phyloP scores from a whole-genome alignment of 169 alveolate genomes.

The Haemoproteus tartakovskyi region DNA sequence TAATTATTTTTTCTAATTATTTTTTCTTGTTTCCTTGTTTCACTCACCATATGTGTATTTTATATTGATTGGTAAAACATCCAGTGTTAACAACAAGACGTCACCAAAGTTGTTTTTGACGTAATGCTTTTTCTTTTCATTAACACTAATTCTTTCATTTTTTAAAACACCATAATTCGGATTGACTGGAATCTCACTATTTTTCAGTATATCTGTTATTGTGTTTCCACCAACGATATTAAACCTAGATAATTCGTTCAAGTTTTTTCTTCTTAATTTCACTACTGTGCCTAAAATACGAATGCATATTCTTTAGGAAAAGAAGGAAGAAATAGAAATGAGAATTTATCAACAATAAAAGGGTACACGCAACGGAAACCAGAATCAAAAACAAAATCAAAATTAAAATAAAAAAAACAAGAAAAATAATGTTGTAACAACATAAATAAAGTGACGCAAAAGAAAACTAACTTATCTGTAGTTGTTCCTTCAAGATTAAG shows the following conservation, averaged over 20 bases:
- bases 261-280: constrained; percentile 16
- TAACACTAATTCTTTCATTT: constrained; percentile 22
- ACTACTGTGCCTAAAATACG: constrained; percentile 68
- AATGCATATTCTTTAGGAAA: constrained; percentile 31
- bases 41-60: constrained; percentile 51
- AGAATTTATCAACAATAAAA: not conserved
- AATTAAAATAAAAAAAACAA: not conserved
- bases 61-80: constrained; percentile 22
- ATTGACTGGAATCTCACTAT: constrained; percentile 31
- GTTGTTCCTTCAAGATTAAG: constrained; percentile 63
- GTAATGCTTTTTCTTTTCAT: constrained; percentile 9
- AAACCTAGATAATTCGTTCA: constrained; percentile 11
- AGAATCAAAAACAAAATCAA: not conserved
- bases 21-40: too few species aligned
- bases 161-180: too few species aligned
- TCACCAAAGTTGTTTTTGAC: constrained; percentile 33
- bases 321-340: not conserved
- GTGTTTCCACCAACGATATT: constrained; percentile 5
- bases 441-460: not conserved
- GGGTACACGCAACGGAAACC: too few species aligned
- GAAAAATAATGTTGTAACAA: not conserved
- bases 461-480: constrained; percentile 50
- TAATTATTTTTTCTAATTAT: too few species aligned
- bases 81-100: constrained; percentile 41
- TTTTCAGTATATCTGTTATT: constrained; percentile 43